phyloP scores from a whole-genome alignment of 805 yeast species.

The Wickerhamiella parazyma region DNA sequence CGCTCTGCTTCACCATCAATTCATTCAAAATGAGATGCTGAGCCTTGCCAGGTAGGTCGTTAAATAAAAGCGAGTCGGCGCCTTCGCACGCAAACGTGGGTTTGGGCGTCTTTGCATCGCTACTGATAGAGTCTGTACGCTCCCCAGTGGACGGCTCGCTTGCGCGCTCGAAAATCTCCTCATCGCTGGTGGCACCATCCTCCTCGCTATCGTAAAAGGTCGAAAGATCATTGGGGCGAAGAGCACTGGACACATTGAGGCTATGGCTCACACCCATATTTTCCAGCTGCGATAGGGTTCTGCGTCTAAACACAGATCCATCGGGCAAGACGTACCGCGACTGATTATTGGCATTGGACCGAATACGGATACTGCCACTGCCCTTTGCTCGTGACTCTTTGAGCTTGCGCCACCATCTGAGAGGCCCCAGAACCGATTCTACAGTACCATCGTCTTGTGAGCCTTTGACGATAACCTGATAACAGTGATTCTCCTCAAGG shows the following conservation, averaged over 20 bases:
- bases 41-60: slow-evolving; percentile 81
- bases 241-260: slow-evolving; percentile 32
- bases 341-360: slow-evolving; percentile 8
- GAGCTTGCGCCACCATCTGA: slow-evolving; percentile 78
- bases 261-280: slow-evolving; percentile 66
- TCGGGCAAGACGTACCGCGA: slow-evolving; percentile 16
- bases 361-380: not conserved
- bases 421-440: slow-evolving; percentile 38
- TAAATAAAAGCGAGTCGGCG: slow-evolving; percentile 37
- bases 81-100: slow-evolving; percentile 5
- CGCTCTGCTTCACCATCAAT: slow-evolving; percentile 55
- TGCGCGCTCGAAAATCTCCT: slow-evolving; percentile 13
- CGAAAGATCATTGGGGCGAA: slow-evolving; percentile 11
- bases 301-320: slow-evolving; percentile 17
- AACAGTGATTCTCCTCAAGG: slow-evolving; percentile 41
- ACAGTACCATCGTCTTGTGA: slow-evolving; percentile 35
- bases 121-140: not conserved
- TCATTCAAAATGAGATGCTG: slow-evolving; percentile 84
- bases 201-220: slow-evolving; percentile 17
- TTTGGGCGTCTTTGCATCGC: not conserved
- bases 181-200: slow-evolving; percentile 17
- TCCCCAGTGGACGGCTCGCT: no score
- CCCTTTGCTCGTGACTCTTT: slow-evolving; percentile 36
- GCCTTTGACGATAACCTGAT: slow-evolving; percentile 70
- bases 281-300: slow-evolving; percentile 48